A percentile compares a stretch with the other conserved stretches of the same genome.
phyloP scores from a whole-genome alignment of 176 grass and related monocot species.

The Oropetium thomaeum region DNA sequence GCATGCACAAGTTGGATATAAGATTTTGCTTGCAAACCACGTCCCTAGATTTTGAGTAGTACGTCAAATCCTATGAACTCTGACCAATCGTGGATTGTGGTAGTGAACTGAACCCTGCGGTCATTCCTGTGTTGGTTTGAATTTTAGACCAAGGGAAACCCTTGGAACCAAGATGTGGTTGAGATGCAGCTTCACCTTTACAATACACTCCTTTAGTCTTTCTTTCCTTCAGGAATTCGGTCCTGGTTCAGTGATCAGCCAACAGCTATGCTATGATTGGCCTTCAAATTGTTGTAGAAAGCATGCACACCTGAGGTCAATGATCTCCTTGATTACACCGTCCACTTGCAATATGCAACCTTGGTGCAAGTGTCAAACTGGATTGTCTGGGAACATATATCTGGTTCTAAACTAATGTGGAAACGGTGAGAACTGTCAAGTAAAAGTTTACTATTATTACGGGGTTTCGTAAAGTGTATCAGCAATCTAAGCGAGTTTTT shows the following conservation, averaged over 20 bases:
- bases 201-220: too few relatives aligned
- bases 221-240: too few relatives aligned
- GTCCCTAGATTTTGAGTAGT: background rate
- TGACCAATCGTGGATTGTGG: background rate
- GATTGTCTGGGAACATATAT: background rate
- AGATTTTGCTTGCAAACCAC: background rate
- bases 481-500: background rate
- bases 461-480: background rate
- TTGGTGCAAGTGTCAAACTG: background rate
- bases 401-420: background rate
- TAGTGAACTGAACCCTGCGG: background rate
- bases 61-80: conserved; percentile 9
- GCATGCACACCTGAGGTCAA: background rate
- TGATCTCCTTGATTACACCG: background rate
- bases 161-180: background rate
- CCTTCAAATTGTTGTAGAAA: background rate
- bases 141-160: background rate
- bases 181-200: conserved; percentile 1
- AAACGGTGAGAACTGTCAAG: background rate
- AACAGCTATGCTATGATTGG: background rate
- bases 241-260: background rate
- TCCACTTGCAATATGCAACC: background rate
- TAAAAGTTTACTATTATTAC: background rate
- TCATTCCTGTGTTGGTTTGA: background rate
- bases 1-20: background rate